Evolutionary conservation across 2,329 filamentous ascomycete species (phyloP), one percentile per base, ranked within the genome.

Genomic region (Xylariaceae sp.): DNA sequence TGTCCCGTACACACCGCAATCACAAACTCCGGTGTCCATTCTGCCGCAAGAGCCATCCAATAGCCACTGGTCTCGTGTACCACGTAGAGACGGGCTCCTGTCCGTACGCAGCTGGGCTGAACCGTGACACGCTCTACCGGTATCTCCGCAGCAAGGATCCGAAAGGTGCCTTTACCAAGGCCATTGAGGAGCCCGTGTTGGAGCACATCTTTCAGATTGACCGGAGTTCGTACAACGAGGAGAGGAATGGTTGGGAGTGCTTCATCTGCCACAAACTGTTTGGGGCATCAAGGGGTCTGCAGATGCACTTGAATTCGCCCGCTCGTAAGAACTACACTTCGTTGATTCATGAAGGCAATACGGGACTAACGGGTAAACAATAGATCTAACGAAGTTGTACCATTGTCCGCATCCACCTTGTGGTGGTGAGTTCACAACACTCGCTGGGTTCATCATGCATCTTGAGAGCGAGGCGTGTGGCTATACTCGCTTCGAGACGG

Each of bases 21-120:
- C 59, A 52, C 0, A 69, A 69, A 1, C 69, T 85, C 6, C 0
- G 48, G 0, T 88, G 85, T 54, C 84, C 80, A 0, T 87, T 83
- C 66, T 88, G 85, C 71, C 67, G 73, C 42, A 60, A 51, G 1
- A 34, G 7, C 2, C 82, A 76, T 61, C 72, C 76, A 8, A 78
- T 79, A 0, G 82, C 83, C 1, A 82, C 79, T 0, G 84, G 82
- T 3, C 64, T 87, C 3, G 67, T 74, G 0, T 75, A 84, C 67
- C 82, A 88, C 62, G 70, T 88, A 0, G 85, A 88, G 63, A 71
- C 66, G 0, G 79, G 80, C n/a, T 70, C 74, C 0, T 88, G 85
- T 55, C 76, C 76, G 0, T 69, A 69, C 0, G 80, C 81, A n/a
- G 30, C 0, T 0, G 56, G 74, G 0, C 10, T 48, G 0, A 65